Percentiles rank a stretch among this genome's conserved stretches.
These are phyloP conservation scores for Heliamphora exappendiculata DNA, from an alignment of 148 eudicot genomes.

Conservation along the genomic window DNA sequence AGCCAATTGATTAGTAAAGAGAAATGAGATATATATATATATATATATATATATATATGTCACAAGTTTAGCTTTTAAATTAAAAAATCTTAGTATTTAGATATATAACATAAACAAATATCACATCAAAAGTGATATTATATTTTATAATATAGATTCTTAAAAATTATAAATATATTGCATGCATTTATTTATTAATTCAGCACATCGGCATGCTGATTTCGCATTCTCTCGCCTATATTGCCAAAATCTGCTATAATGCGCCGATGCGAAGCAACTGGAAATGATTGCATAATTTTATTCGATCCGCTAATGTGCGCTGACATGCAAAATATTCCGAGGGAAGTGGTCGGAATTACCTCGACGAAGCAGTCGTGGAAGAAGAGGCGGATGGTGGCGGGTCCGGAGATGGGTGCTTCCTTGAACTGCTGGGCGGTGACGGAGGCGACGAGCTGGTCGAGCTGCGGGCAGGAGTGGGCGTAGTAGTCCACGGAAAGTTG, in stretches of 20 bases:
- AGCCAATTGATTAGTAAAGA: too few species aligned
- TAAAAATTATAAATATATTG: too few species aligned
- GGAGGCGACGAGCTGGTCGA: slow-evolving; percentile 65
- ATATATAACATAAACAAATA: too few species aligned
- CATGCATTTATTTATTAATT: too few species aligned
- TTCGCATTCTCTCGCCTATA: too few species aligned
- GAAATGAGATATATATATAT: too few species aligned
- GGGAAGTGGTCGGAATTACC: slow-evolving; percentile 26
- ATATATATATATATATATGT: too few species aligned
- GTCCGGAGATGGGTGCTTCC: slow-evolving; percentile 51
- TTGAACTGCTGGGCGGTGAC: slow-evolving; percentile 58
- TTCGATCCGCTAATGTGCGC: background rate
- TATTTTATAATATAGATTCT: too few species aligned
- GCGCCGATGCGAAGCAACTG: background rate
- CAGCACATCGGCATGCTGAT: too few species aligned
- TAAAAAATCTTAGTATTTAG: too few species aligned
- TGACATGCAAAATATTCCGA: background rate
- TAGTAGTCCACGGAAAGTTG: slow-evolving; percentile 61
- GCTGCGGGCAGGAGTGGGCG: slow-evolving; percentile 65
- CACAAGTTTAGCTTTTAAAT: too few species aligned
- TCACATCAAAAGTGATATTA: too few species aligned
- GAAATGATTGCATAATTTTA: background rate
- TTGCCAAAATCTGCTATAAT: background rate
- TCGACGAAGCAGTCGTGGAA: slow-evolving; percentile 94
- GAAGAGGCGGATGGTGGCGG: slow-evolving; percentile 90